Evolutionary conservation across 192 early-diverging fungal genomes (phyloP), one percentile per base, ranked within the genome.

Genomic region (Entophlyctis luteolus): DNA sequence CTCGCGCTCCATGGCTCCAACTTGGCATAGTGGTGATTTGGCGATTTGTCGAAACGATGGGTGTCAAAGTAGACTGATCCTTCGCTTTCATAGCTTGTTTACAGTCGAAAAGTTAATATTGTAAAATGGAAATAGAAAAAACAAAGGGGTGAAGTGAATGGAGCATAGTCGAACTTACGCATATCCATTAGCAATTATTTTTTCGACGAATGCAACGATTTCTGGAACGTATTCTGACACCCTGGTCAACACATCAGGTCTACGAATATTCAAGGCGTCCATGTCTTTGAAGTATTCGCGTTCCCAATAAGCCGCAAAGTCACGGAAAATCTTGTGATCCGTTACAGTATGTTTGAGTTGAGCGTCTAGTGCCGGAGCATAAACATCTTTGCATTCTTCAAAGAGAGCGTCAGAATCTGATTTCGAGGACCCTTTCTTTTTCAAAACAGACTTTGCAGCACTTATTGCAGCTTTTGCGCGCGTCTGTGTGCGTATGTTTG

Each of bases 11-110:
- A 89, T 14, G 95, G 96, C 48, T 91, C 90, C 20, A 99, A 80
- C 76, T 99, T 99, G 55, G 92, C 91, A 74, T 99, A 99, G 63
- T 86, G 81, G 79, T 99, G 95, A 33, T 86, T 83, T 23, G 89
- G 79, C 47, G 87, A 74, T 52, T 86, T 87, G 68, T 91, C 90
- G 68, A 95, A 99, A 4, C 75, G 79, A 4, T 75, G 76, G 28
- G 94, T 92, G 74, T 98, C 90, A 81, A 99, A 99, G 78, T 95
- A 98, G 5, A 99, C 93, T 3, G 93, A 95, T 37, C 92, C 91
- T 45, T 90, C 86, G 1, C 82, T 80, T 71, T 90, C 93, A 72
- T 98, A 98, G 10, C 79, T 79, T 23, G 10, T 31, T 28, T 35
- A 14, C n/a, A n/a, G n/a, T n/a, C n/a, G n/a, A n/a, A n/a, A n/a